phyloP scores from a whole-genome alignment of 257 asterid species.

The Penstemon davidsonii region DNA sequence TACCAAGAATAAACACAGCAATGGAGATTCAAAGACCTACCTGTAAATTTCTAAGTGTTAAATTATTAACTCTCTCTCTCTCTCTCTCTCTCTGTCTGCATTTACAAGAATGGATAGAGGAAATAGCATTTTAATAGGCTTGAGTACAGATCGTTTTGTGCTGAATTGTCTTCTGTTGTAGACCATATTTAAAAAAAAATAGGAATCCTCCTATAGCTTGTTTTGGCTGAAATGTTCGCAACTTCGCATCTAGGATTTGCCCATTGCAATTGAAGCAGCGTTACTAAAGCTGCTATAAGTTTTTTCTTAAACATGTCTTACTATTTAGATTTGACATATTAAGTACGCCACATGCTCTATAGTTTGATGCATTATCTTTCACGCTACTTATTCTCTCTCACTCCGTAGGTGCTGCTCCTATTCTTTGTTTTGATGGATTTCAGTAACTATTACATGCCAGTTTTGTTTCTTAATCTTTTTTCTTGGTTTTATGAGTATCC shows the following conservation, averaged over 20 bases:
- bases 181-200: neutral
- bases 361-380: slow-evolving; percentile 22
- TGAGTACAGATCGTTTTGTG: slow-evolving; percentile 10
- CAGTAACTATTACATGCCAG: neutral
- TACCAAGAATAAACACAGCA: neutral
- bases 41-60: too few species aligned
- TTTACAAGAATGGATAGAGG: too few species aligned
- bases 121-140: too few species aligned
- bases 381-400: slow-evolving; percentile 2
- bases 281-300: neutral
- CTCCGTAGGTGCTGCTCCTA: neutral
- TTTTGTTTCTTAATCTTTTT: neutral
- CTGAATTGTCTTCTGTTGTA: slow-evolving; percentile 1
- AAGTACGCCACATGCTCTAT: slow-evolving; percentile 1
- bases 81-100: too few species aligned
- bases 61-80: too few species aligned
- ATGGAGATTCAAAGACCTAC: slow-evolving; percentile 3
- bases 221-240: slow-evolving; percentile 1
- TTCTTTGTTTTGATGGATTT: slow-evolving; percentile 5
- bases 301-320: neutral
- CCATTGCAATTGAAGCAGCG: neutral
- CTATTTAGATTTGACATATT: neutral
- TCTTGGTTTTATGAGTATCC: slow-evolving; percentile 10
- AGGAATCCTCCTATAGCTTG: neutral
- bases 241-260: neutral